Conservation (phyloP, 768 basidiomycete genomes). For the Podaxis rugospora region DNA sequence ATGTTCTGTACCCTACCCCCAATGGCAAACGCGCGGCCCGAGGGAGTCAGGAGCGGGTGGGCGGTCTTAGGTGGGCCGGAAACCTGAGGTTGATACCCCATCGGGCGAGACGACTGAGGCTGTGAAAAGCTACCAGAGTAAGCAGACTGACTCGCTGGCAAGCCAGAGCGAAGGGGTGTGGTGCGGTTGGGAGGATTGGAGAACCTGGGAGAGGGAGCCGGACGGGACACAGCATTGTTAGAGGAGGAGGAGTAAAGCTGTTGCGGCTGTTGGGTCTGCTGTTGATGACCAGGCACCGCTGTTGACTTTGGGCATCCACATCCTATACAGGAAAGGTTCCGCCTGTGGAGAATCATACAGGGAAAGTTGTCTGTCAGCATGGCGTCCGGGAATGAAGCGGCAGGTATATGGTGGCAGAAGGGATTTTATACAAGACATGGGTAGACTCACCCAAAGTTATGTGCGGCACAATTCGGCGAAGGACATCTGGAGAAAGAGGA, state of each 20-base stretch:
- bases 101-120: constrained; percentile 10
- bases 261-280: constrained; percentile 21
- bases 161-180: not conserved
- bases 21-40: constrained; percentile 69
- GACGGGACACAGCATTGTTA: constrained; percentile 1
- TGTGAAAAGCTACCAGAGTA: constrained; percentile 7
- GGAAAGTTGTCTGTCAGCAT: constrained; percentile 46
- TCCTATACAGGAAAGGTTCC: constrained; percentile 73
- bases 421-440: constrained; percentile 14
- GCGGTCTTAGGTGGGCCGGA: constrained; percentile 34
- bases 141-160: constrained; percentile 1
- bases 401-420: constrained; percentile 4
- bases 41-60: constrained; percentile 79
- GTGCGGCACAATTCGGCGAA: constrained; percentile 66
- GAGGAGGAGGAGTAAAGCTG: constrained; percentile 8
- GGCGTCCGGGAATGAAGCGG: constrained; percentile 13
- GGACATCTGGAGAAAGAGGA: constrained; percentile 47
- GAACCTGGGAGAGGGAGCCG: constrained; percentile 16
- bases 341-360: constrained; percentile 54
- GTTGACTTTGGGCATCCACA: constrained; percentile 60
- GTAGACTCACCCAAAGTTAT: constrained; percentile 77
- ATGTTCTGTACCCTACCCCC: constrained; percentile 81
- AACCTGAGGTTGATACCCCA: constrained; percentile 12
- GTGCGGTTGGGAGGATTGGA: constrained; percentile 11
- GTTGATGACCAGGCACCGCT: constrained; percentile 1